A percentile compares a stretch with the other conserved stretches of the same genome.
phyloP scores from a whole-genome alignment of 2,329 filamentous ascomycete species.

The Nannizzia gypsea region DNA sequence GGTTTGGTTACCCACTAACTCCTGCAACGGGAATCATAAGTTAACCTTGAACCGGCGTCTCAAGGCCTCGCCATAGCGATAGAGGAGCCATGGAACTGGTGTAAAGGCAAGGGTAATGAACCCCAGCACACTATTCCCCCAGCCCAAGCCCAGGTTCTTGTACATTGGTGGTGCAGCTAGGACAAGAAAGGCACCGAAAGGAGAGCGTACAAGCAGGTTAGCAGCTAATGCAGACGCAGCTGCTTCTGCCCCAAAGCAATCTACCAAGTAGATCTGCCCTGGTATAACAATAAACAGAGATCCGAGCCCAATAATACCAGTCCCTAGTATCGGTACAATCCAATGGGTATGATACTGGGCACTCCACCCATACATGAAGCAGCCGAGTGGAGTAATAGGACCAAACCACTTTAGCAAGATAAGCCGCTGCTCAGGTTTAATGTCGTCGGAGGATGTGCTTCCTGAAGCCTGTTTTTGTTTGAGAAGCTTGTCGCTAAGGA shows the following conservation, averaged over 20 bases:
- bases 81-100: slow-evolving; percentile 11
- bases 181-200: slow-evolving; percentile 47
- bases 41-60: too few species aligned
- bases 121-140: slow-evolving; percentile 50
- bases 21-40: background rate
- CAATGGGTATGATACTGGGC: slow-evolving; percentile 24
- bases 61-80: too few species aligned
- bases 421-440: too few species aligned
- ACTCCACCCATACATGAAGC: slow-evolving; percentile 21
- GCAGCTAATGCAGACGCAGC: slow-evolving; percentile 40
- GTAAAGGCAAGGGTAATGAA: slow-evolving; percentile 35
- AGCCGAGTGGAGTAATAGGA: background rate
- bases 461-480: too few species aligned
- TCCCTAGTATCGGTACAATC: slow-evolving; percentile 40
- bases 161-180: slow-evolving; percentile 40
- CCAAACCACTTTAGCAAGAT: too few species aligned
- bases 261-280: slow-evolving; percentile 34
- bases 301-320: slow-evolving; percentile 1
- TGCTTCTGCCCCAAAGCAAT: slow-evolving; percentile 30
- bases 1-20: too few species aligned
- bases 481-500: too few species aligned
- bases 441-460: too few species aligned
- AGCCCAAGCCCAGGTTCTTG: slow-evolving; percentile 49
- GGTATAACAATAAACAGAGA: slow-evolving; percentile 8
- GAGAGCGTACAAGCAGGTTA: slow-evolving; percentile 39